Evolutionary conservation across 768 basidiomycete species (phyloP), one percentile per base, ranked within the genome.

Genomic region (Serendipita vermifera): DNA sequence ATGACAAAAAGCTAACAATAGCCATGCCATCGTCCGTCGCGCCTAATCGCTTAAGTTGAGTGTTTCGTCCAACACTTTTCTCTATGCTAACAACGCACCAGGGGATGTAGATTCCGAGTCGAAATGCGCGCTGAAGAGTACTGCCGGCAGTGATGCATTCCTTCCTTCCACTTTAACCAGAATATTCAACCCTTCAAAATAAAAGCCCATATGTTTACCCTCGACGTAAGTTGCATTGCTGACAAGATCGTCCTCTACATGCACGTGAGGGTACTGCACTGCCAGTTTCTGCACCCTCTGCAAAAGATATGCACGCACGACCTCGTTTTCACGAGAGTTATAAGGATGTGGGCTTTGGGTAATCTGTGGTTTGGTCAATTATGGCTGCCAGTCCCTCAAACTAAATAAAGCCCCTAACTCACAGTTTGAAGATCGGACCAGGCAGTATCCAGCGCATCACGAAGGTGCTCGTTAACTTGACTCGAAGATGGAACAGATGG

Each of bases 1-100:
- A 73, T 57, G 85, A 81, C 24, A 88, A 65, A 1, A 85, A 67
- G 0, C 81, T 82, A 3, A 70, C 79, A 3, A 83, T 72, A 9
- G 80, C 83, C 77, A 87, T 86, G 14, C 83, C 84, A 59, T 87
- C 79, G 60, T 90, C 88, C 1, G 84, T 87, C 3, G 79, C 81
- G 1, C 88, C 87, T 0, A 78, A 73, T 2, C 7, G 14, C 20
- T 15, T n/a, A 82, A 79, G 0, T 82, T 84, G 0, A 85, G 82
- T 3, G 87, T 85, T 0, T 85, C 87, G 68, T 88, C 87, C 64
- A 32, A 36, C 14, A 27, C 29, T 5, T 46, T 11, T 6, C 33
- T 24, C 7, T 11, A 29, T 13, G 20, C 5, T 15, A 32, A 29
- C 11, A 17, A 15, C 15, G 33, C 33, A 59, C 61, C 58, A 54